Base-by-base conservation (phyloP, 768 basidiomycete species). In the Kwoniella sp. region DNA sequence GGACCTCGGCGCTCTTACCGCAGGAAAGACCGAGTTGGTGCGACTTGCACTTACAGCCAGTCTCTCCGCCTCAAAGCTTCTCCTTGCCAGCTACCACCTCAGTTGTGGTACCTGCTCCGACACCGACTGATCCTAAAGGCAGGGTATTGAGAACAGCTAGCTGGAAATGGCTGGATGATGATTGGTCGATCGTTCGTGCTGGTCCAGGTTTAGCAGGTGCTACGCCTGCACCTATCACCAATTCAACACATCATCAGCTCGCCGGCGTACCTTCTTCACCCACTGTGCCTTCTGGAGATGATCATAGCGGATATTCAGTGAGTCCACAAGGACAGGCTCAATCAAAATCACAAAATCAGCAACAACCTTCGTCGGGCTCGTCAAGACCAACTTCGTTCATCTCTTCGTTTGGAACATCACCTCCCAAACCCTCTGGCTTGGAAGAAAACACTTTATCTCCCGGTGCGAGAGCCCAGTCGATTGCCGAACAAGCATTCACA, bases 81-180 rank as follows among this genome's bases (percentile, higher is more conserved):
- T 85, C 37, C 85, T 87, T 30, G 82, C 86, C 46, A 80, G 87
- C 19, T 86, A 84, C 76, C 79, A 88, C 55, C 78, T 85, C 79
- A n/a, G 70, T 79, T 57, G 66, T 74, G 47, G 80, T 69, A 65
- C 72, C 77, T 63, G 51, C 72, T 67, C 66, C 77, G 59, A 69
- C 70, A 53, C 62, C 64, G 8, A 26, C 66, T 0, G 77, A 79
- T 37, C 79, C 79, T 2, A 33, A 59, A 27, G 76, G 70, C 26
- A 81, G 83, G 46, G 81, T 89, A 55, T 88, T 88, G 77, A 85
- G 90, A 27, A 88, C 86, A 13, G 91, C 91, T 26, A 85, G 80
- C 21, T 97, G 93, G 93, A 81, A 82, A 25, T 97, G 93, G 93
- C 87, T 91, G 59, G 93, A 97, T 76, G 84, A 86, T 19, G 93